Base-by-base conservation (phyloP, 2,329 filamentous ascomycete species). In the Penicillium sp. region DNA sequence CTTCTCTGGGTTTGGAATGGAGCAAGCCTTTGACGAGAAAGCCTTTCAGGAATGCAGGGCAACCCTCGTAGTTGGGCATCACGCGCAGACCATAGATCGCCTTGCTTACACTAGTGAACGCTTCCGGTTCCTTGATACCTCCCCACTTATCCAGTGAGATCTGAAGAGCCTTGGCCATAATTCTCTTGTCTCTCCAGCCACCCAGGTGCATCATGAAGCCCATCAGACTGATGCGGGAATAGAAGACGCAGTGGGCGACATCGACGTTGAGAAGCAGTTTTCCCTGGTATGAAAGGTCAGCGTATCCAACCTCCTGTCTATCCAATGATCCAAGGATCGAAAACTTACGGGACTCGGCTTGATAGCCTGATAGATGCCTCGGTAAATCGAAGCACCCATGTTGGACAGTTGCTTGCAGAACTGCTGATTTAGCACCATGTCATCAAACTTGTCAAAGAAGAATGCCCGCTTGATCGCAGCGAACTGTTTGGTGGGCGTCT, bases 231-330 rank as follows among this genome's bases (percentile, higher is more conserved):
- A 57, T 68, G 10, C 66, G 67, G 29, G 75, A 78, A 86, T 88
- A 97, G 73, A 99, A 99, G 11, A 87, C 88, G 0, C 89, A 88
- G 64, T 97, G 95, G 49, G 91, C 86, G 27, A 95, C 87, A 62
- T 99, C 92, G 10, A 95, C 83, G 60, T 96, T 97, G 65, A 99
- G 75, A 0, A 87, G 82, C 5, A 97, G 77, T 8, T 81, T 82
- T 22, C 81, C 77, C 63, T 79, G 64, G n/a, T 52, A 65, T 54
- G 43, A 30, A 43, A 12, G 28, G 35, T 43, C n/a, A 41, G 30
- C 19, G 37, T 8, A 1, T 13, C 3, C 2, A 22, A 11, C 19
- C 29, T 25, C 2, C 9, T 30, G 30, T 49, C 22, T 3, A 45
- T 42, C 10, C 28, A 25, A 42, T 22, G 19, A 22, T 22, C 19